Conservation (phyloP, 805 yeast species). For the Candida vartiovaarae region DNA sequence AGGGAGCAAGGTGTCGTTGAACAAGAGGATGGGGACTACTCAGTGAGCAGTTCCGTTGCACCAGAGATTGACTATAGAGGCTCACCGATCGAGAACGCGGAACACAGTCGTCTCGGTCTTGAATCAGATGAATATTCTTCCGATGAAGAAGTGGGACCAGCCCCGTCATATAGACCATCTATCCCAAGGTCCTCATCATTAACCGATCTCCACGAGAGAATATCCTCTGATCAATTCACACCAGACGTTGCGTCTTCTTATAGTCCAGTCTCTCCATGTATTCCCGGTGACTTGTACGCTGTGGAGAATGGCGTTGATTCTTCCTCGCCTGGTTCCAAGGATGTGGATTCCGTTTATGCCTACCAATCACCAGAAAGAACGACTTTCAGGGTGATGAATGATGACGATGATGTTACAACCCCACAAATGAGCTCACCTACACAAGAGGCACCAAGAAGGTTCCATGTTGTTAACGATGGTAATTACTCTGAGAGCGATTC, state of each 20-base stretch:
- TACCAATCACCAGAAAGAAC: slow-evolving; percentile 8
- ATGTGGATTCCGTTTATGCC: slow-evolving; percentile 6
- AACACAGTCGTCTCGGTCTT: no score
- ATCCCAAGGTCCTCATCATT: not conserved
- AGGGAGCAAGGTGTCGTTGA: no score
- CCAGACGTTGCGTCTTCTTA: not conserved
- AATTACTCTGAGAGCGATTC: slow-evolving; percentile 16
- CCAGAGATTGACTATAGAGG: slow-evolving; percentile 1
- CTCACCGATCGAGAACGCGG: not conserved
- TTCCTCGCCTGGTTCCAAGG: not conserved
- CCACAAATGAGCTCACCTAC: not conserved
- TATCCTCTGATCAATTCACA: not conserved
- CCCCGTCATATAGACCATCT: no score
- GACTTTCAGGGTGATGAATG: slow-evolving; percentile 7
- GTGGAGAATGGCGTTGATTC: not conserved
- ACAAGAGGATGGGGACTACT: not conserved
- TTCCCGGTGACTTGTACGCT: not conserved
- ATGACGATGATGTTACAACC: slow-evolving; percentile 1
- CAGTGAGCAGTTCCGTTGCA: not conserved
- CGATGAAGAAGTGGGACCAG: not conserved
- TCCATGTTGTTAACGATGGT: slow-evolving; percentile 25
- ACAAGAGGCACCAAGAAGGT: slow-evolving; percentile 8
- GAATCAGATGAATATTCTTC: not conserved
- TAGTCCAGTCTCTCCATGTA: no score
- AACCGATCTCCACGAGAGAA: not conserved